phyloP scores from a whole-genome alignment of 2,329 filamentous ascomycete genomes.

The Annulohypoxylon truncatum region DNA sequence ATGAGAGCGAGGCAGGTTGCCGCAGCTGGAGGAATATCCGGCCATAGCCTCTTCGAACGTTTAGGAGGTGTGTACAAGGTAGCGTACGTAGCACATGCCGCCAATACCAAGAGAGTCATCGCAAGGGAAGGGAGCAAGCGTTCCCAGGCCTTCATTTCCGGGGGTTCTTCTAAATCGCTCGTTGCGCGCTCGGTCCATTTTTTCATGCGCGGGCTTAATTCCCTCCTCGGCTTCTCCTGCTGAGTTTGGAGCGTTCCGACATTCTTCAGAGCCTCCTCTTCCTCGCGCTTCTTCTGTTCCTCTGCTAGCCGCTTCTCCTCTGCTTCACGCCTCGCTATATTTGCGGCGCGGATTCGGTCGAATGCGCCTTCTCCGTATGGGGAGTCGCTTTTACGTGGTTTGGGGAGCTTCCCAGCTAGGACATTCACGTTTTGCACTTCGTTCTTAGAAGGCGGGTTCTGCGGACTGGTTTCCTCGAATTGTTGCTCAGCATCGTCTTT shows the following conservation, averaged over 20 bases:
- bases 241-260: slow-evolving; percentile 57
- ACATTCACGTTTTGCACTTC: slow-evolving; percentile 21
- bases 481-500: slow-evolving; percentile 41
- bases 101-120: slow-evolving; percentile 59
- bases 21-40: slow-evolving; percentile 69
- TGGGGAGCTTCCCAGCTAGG: slow-evolving; percentile 44
- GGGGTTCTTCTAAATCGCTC: slow-evolving; percentile 63
- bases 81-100: slow-evolving; percentile 57
- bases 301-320: slow-evolving; percentile 58
- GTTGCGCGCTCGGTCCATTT: slow-evolving; percentile 59
- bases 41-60: slow-evolving; percentile 63
- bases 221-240: slow-evolving; percentile 51
- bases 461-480: slow-evolving; percentile 24
- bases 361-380: slow-evolving; percentile 69
- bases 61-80: slow-evolving; percentile 64
- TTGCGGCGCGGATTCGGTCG: slow-evolving; percentile 67
- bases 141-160: slow-evolving; percentile 63
- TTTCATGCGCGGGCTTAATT: slow-evolving; percentile 54
- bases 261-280: slow-evolving; percentile 53
- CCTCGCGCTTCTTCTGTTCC: slow-evolving; percentile 56
- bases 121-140: slow-evolving; percentile 67
- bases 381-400: slow-evolving; percentile 54
- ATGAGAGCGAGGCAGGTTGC: slow-evolving; percentile 74
- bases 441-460: slow-evolving; percentile 27
- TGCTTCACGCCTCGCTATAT: slow-evolving; percentile 62